Base-by-base conservation (phyloP, 2,329 filamentous ascomycete species). In the Fusarium ramigenum region DNA sequence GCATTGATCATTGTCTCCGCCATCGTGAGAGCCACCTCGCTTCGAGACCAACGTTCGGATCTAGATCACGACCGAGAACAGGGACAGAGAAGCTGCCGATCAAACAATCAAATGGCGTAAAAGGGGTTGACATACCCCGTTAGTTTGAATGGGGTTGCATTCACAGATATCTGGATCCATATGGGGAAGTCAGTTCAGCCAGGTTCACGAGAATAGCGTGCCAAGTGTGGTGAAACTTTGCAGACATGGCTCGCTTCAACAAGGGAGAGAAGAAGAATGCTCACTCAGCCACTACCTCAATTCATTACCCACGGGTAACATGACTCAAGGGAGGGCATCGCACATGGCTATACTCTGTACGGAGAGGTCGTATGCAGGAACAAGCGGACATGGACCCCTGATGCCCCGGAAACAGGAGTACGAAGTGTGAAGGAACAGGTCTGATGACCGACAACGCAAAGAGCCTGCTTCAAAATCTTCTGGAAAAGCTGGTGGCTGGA, bases 401-500 rank as follows among this genome's bases (percentile, higher is more conserved):
- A 74, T 73, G 70, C 69, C 68, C 74, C 70, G 64, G 70, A 74
- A 75, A 76, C 69, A 46, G 68, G 49, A 34, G 36, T 69, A 21
- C 25, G 60, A 67, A 30, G 32, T 65, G 19, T n/a, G 63, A 70
- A 63, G 54, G 63, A 66, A 69, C 57, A 49, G 39, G 61, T 52
- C 63, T 63, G 60, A 68, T 49, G 40, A 64, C 40, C 44, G 50
- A 65, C 44, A 63, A 43, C 49, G 36, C 62, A 69, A 65, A 56
- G 53, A 63, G 59, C 62, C 46, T 60, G 71, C 73, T 60, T 76
- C 72, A 72, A 69, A 44, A 71, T 72, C 62, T 78, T 80, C 75
- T 76, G 77, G 75, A 77, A 77, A 56, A 73, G 66, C 63, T 66
- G 68, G 67, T 69, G 56, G 69, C 70, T 72, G 58, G 67, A 54